Evolutionary conservation across 2,329 filamentous ascomycete species (phyloP).

Genomic region (Hysterium pulicare): DNA sequence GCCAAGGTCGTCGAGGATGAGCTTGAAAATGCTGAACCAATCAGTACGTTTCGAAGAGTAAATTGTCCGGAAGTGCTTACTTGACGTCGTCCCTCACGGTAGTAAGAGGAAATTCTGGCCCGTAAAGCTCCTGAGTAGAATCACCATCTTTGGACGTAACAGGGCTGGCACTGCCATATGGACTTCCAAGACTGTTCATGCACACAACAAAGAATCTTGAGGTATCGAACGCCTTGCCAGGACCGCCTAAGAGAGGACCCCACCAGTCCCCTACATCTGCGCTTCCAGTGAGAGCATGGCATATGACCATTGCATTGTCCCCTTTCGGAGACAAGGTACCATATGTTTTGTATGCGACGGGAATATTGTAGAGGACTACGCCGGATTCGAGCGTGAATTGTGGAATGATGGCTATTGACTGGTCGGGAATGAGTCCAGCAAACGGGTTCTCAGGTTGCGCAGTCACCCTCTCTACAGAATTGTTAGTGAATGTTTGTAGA

Average conservation of each 20-base stretch:
- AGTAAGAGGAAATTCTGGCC: conserved; percentile 92
- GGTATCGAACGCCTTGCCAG: conserved; percentile 75
- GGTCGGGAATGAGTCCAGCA: conserved; percentile 78
- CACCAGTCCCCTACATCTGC: conserved; percentile 86
- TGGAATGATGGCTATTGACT: conserved; percentile 81
- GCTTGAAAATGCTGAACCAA: conserved; percentile 66
- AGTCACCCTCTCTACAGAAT: conserved; percentile 25
- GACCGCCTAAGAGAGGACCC: conserved; percentile 75
- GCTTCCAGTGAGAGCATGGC: conserved; percentile 81
- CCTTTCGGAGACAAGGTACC: conserved; percentile 54
- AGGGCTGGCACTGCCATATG: conserved; percentile 82
- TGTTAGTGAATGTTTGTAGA: conserved; percentile 15
- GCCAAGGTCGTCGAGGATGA: conserved; percentile 76
- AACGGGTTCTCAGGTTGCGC: conserved; percentile 90
- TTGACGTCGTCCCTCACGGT: conserved; percentile 95
- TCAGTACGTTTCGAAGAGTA: too few relatives aligned
- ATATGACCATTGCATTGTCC: conserved; percentile 67
- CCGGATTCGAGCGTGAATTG: conserved; percentile 92
- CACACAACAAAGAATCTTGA: conserved; percentile 82
- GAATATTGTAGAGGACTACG: conserved; percentile 72
- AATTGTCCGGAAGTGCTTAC: too few relatives aligned
- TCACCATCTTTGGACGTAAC: conserved; percentile 86
- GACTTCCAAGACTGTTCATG: conserved; percentile 81
- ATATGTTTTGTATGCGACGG: conserved; percentile 62
- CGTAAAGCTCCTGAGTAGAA: conserved; percentile 70